Conservation (phyloP, 2,329 filamentous ascomycete genomes). For the Zelopaecilomyces penicillatus region DNA sequence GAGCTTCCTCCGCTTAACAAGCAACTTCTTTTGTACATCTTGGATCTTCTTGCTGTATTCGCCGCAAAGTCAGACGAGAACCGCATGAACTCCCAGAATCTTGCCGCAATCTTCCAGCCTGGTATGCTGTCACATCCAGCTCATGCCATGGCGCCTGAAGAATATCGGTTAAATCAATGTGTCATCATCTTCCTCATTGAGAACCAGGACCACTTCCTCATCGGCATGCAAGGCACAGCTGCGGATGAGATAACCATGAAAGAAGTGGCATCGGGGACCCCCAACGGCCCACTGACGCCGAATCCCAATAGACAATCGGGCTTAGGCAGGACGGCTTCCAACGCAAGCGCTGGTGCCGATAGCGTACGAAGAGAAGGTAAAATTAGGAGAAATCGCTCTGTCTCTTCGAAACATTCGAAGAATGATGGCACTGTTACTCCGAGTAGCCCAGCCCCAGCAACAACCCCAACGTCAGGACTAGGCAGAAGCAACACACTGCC, state of each 20-base stretch:
- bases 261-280: constrained; percentile 61
- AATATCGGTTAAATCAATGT: constrained; percentile 92
- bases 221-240: constrained; percentile 98
- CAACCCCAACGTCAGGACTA: constrained; percentile 48
- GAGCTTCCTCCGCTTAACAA: constrained; percentile 88
- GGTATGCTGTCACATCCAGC: constrained; percentile 88
- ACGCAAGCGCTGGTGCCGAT: constrained; percentile 79
- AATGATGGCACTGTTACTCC: constrained; percentile 66
- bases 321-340: constrained; percentile 62
- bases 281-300: constrained; percentile 36
- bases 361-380: constrained; percentile 74
- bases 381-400: constrained; percentile 80
- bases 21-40: constrained; percentile 87
- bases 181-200: constrained; percentile 97
- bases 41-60: constrained; percentile 92
- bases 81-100: constrained; percentile 89
- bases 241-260: constrained; percentile 72
- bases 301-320: constrained; percentile 45
- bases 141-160: constrained; percentile 90
- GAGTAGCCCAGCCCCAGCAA: constrained; percentile 47
- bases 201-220: constrained; percentile 96
- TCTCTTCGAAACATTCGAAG: constrained; percentile 79
- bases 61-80: constrained; percentile 95
- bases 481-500: constrained; percentile 82
- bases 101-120: constrained; percentile 95